These are phyloP conservation scores for Phaeomoniella chlamydospora DNA, from an alignment of 2,329 filamentous ascomycete species.

Conservation along the genomic window DNA sequence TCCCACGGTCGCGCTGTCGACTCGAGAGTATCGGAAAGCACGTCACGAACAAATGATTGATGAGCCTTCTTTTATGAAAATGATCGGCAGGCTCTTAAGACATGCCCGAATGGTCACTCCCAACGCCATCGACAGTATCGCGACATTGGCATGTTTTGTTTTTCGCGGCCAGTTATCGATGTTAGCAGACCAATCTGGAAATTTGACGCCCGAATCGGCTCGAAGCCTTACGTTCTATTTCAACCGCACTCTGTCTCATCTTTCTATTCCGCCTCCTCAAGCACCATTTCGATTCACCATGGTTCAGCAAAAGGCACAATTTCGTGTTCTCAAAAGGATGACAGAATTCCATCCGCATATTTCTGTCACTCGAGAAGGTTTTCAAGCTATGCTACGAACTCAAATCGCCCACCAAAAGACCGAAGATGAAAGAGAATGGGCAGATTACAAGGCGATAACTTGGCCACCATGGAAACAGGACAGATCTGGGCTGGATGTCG, in stretches of 20 bases:
- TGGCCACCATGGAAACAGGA: constrained; percentile 56
- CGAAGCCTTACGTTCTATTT: constrained; percentile 25
- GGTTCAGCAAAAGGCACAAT: constrained; percentile 42
- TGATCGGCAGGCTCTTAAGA: constrained; percentile 32
- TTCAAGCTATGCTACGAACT: constrained; percentile 38
- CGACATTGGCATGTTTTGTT: constrained; percentile 5
- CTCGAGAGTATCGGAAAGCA: no score
- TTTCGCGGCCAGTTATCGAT: neutral
- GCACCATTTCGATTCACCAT: constrained; percentile 33
- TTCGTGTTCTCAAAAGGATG: constrained; percentile 43
- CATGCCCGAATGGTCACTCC: constrained; percentile 37
- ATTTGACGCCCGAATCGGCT: constrained; percentile 6
- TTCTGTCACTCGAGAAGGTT: constrained; percentile 41
- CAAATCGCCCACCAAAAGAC: constrained; percentile 46
- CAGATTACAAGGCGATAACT: constrained; percentile 40
- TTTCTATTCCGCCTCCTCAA: constrained; percentile 32
- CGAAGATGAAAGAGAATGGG: constrained; percentile 39
- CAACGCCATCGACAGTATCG: constrained; percentile 25
- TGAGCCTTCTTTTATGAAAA: constrained; percentile 15
- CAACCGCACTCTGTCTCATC: constrained; percentile 32
- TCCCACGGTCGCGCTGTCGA: no score
- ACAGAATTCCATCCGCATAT: constrained; percentile 36
- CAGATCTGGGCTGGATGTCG: constrained; percentile 44
- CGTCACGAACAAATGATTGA: no score
- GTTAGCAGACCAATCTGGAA: neutral